phyloP scores from a whole-genome alignment of 73 alveolate species.

The Paramecium tetraurelia region DNA sequence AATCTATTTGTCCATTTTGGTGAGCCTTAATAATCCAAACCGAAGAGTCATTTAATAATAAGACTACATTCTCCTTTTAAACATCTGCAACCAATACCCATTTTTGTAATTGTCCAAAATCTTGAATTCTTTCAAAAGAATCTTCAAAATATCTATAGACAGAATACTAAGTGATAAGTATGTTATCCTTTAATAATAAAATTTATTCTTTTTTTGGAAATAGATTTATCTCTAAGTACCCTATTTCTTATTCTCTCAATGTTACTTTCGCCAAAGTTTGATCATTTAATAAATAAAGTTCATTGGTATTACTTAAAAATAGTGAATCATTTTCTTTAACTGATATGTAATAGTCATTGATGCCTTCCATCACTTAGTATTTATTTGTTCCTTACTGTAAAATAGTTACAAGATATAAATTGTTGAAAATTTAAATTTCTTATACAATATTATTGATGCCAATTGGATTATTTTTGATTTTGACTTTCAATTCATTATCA shows the following conservation, averaged over 20 bases:
- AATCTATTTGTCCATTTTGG: background rate
- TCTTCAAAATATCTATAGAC: background rate
- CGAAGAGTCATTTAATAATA: background rate
- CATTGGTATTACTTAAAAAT: background rate
- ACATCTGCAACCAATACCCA: background rate
- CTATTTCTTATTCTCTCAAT: background rate
- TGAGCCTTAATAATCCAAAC: background rate
- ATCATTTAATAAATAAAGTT: background rate
- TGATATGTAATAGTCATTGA: background rate
- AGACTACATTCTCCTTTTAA: background rate
- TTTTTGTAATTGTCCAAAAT: background rate
- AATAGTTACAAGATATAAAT: background rate
- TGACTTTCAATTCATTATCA: background rate
- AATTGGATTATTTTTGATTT: background rate
- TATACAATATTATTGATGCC: background rate
- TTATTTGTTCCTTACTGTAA: background rate
- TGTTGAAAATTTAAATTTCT: background rate
- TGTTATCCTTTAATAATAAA: background rate
- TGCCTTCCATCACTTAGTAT: background rate
- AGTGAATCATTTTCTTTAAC: background rate
- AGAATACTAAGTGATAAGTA: background rate
- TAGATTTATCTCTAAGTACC: background rate
- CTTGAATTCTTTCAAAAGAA: background rate
- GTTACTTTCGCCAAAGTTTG: background rate
- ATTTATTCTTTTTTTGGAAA: background rate